Base-by-base conservation (phyloP, 768 basidiomycete species). In the Trametes maxima region DNA sequence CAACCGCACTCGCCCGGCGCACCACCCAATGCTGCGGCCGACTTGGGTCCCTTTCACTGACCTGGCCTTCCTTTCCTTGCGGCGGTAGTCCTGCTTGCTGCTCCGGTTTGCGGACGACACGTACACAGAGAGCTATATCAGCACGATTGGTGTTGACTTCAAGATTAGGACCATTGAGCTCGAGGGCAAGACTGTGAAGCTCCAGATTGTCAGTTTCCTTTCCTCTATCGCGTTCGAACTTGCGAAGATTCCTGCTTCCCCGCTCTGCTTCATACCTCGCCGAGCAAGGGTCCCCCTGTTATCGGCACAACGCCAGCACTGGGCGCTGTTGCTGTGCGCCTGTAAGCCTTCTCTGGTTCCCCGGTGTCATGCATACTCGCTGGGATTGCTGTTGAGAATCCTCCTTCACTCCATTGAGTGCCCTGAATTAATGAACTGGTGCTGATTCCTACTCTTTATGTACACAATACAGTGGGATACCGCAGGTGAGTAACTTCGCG, bases 131-230 rank as follows among this genome's bases (percentile, higher is more conserved):
- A 94, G 91, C 68, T 98, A 96, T 77, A 95, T 98, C 73, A 92
- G 89, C 60, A 98, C 96, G 40, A 98, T 98, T 76, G 97, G 97
- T 66, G 94, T 98, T 60, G 95, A 97, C 80, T 97, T 97, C 80
- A 96, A 95, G 89, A 98, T 98, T 79, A 86, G 96, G 62, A 98
- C 96, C 37, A 98, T 98, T 77, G 96, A 98, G 75, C 83, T 98
- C 56, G 96, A 98, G 72, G 96, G 96, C 61, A 97, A 97, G 88
- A 93, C 92, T 1, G 93, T 98, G 75, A 98, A 98, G 77, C 84
- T 98, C 61, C 96, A 98, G 79, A 98, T 98, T 77, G 95, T 97
- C 70, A 77, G 95, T 78, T 44, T 57, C 65, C 47, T 59, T 54
- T 21, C 44, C 51, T 58, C 57, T 50, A 44, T 44, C 48, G 11